Evolutionary conservation across 208 protist species (phyloP).

Genomic region (Vickermania spadyakhi): DNA sequence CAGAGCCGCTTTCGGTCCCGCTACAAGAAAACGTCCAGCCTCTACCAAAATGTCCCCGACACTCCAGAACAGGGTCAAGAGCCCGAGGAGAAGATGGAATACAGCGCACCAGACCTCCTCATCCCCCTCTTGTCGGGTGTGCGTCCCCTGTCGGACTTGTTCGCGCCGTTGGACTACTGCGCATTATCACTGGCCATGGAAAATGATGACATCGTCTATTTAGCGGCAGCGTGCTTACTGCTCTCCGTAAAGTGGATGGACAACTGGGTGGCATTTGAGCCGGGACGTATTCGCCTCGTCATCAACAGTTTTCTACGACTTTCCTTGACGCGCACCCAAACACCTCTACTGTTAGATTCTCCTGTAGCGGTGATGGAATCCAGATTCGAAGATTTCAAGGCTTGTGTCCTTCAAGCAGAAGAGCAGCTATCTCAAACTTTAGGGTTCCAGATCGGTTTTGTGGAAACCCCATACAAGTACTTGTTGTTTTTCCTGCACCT

Average conservation of each 20-base stretch:
- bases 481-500: slow-evolving; percentile 49
- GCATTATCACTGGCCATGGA: slow-evolving; percentile 44
- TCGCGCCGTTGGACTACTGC: slow-evolving; percentile 70
- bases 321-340: slow-evolving; percentile 27
- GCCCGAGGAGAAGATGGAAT: background rate
- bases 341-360: slow-evolving; percentile 12
- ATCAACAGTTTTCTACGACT: slow-evolving; percentile 57
- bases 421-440: slow-evolving; percentile 58
- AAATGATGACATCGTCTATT: slow-evolving; percentile 51
- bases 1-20: slow-evolving; percentile 22
- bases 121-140: slow-evolving; percentile 18
- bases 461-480: slow-evolving; percentile 77
- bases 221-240: slow-evolving; percentile 71
- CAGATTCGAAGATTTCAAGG: slow-evolving; percentile 48
- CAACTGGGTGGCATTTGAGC: slow-evolving; percentile 9
- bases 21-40: slow-evolving; percentile 12
- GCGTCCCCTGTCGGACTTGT: slow-evolving; percentile 45
- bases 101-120: background rate
- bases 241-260: slow-evolving; percentile 71
- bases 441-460: slow-evolving; percentile 71
- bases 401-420: slow-evolving; percentile 60
- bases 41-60: background rate
- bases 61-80: background rate
- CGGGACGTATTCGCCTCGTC: slow-evolving; percentile 36
- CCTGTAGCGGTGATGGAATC: slow-evolving; percentile 11